A percentile compares a stretch with the other conserved stretches of the same genome.
Conservation (phyloP, 129 eudicot genomes). For the Artemisia annua region DNA sequence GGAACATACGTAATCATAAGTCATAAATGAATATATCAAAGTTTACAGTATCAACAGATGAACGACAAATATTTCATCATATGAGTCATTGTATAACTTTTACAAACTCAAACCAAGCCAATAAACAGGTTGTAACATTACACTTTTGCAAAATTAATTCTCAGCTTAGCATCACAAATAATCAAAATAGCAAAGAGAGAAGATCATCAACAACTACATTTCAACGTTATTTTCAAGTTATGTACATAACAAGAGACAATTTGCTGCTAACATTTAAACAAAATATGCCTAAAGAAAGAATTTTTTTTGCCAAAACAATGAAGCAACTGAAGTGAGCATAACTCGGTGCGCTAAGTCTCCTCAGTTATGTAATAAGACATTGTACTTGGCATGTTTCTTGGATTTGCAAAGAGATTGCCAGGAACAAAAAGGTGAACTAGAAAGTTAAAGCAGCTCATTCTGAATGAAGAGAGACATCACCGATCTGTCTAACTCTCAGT, state of each 20-base stretch:
- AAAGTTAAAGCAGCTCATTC: background rate
- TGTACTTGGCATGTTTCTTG: background rate
- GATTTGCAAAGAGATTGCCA: conserved; percentile 5
- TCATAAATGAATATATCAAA: too few relatives aligned
- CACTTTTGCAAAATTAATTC: too few relatives aligned
- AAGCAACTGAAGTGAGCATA: conserved; percentile 16
- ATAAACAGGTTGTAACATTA: too few relatives aligned
- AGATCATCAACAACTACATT: conserved; percentile 29
- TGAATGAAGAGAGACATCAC: background rate
- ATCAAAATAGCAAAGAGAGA: conserved; percentile 15
- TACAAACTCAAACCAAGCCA: too few relatives aligned
- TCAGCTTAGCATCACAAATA: conserved; percentile 9
- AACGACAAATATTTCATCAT: too few relatives aligned
- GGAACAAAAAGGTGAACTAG: conserved; percentile 11
- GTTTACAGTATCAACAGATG: too few relatives aligned
- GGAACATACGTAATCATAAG: too few relatives aligned
- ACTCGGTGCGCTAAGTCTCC: conserved; percentile 21
- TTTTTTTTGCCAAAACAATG: conserved; percentile 19
- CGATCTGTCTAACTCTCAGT: background rate
- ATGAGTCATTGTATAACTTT: too few relatives aligned
- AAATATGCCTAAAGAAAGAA: conserved; percentile 20
- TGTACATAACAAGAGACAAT: conserved; percentile 23
- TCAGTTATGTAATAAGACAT: background rate
- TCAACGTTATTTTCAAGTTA: conserved; percentile 26
- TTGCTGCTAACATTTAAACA: conserved; percentile 19